These are phyloP conservation scores for Lentinula edodes DNA, from an alignment of 768 basidiomycete species.

Conservation along the genomic window DNA sequence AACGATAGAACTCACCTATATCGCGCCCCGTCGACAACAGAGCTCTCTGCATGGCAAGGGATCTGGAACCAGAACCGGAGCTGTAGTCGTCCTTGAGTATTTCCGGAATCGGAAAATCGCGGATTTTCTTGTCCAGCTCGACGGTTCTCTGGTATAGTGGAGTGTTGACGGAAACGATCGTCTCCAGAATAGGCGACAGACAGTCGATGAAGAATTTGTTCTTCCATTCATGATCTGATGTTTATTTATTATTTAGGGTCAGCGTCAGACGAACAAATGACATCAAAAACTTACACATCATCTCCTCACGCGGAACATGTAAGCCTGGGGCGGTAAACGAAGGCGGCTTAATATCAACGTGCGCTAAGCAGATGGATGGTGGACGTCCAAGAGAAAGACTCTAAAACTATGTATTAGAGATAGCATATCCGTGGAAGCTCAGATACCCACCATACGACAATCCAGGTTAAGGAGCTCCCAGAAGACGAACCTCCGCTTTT, in stretches of 20 bases:
- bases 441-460: slow-evolving; percentile 50
- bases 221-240: slow-evolving; percentile 69
- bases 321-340: slow-evolving; percentile 40
- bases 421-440: background rate
- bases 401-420: slow-evolving; percentile 25
- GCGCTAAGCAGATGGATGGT: slow-evolving; percentile 57
- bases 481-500: slow-evolving; percentile 62
- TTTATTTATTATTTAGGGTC: slow-evolving; percentile 11
- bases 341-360: slow-evolving; percentile 60
- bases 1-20: slow-evolving; percentile 38
- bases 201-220: slow-evolving; percentile 59
- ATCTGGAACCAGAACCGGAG: slow-evolving; percentile 31
- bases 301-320: slow-evolving; percentile 44
- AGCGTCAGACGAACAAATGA: background rate
- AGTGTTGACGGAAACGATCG: slow-evolving; percentile 46
- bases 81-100: slow-evolving; percentile 35
- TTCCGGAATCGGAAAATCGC: slow-evolving; percentile 50
- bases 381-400: slow-evolving; percentile 68
- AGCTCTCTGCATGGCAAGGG: slow-evolving; percentile 60
- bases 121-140: slow-evolving; percentile 46
- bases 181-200: slow-evolving; percentile 56
- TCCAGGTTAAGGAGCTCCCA: slow-evolving; percentile 75
- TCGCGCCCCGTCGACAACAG: slow-evolving; percentile 56
- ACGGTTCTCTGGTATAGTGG: slow-evolving; percentile 48
- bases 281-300: slow-evolving; percentile 37